Conservation (phyloP, 495 filamentous ascomycete species). For the Penicillium riverlandense region DNA sequence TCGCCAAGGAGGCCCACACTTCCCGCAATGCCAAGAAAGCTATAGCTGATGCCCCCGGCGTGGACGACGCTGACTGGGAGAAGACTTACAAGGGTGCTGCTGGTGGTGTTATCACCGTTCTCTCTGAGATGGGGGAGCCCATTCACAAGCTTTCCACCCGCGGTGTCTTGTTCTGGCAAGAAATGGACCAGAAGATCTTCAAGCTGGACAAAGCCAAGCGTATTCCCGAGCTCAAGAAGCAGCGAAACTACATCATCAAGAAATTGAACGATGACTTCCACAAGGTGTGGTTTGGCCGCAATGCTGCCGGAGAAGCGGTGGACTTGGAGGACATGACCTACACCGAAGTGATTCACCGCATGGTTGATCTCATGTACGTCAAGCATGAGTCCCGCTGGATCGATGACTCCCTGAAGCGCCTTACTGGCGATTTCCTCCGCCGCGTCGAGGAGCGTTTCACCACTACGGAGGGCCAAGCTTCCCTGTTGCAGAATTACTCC, state of each 20-base stretch:
- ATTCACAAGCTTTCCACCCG: constrained; percentile 97
- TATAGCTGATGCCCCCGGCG: constrained; percentile 82
- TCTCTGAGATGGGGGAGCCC: constrained; percentile 98
- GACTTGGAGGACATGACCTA: constrained; percentile 99
- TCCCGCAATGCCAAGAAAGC: constrained; percentile 91
- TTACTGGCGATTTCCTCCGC: constrained; percentile 92
- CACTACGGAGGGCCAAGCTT: constrained; percentile 54
- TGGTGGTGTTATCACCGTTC: constrained; percentile 92
- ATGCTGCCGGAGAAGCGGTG: constrained; percentile 66
- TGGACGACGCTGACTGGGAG: constrained; percentile 89
- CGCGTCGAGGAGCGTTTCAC: constrained; percentile 92
- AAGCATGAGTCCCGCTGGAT: constrained; percentile 94
- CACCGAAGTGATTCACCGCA: constrained; percentile 79
- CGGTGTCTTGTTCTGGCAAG: constrained; percentile 91
- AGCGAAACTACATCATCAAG: constrained; percentile 89
- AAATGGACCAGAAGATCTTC: constrained; percentile 98
- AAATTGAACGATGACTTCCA: constrained; percentile 98
- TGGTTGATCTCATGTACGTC: constrained; percentile 96
- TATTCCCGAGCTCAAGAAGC: constrained; percentile 83
- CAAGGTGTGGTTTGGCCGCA: constrained; percentile 97
- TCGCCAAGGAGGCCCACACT: constrained; percentile 72
- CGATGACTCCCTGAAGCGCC: constrained; percentile 68
- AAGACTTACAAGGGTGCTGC: constrained; percentile 90
- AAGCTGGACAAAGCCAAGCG: constrained; percentile 92
- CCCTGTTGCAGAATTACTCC: constrained; percentile 74